Evolutionary conservation across 257 asterid species (phyloP).

Genomic region (Petunia secreta): DNA sequence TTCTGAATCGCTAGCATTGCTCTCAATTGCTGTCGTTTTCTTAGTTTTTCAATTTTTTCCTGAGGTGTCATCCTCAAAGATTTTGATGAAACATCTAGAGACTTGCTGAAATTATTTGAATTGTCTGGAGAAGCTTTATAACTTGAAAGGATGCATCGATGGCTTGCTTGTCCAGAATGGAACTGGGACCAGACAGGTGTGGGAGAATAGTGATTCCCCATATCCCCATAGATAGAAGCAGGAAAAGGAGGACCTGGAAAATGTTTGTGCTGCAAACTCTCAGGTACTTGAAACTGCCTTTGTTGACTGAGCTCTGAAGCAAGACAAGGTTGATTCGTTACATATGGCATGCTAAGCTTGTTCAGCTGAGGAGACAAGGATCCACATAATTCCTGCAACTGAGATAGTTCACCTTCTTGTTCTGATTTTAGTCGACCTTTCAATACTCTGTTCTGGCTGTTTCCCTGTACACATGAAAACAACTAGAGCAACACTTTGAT

Average conservation of each 20-base stretch:
- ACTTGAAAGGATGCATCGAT: slow-evolving; percentile 38
- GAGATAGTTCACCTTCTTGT: slow-evolving; percentile 46
- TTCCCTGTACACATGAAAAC: slow-evolving; percentile 56
- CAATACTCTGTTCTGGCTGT: slow-evolving; percentile 46
- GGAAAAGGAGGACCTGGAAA: slow-evolving; percentile 43
- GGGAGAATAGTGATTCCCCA: slow-evolving; percentile 48
- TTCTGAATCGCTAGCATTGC: slow-evolving; percentile 88
- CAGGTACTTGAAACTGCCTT: slow-evolving; percentile 46
- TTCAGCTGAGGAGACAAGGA: slow-evolving; percentile 51
- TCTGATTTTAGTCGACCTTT: slow-evolving; percentile 49
- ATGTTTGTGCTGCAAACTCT: slow-evolving; percentile 48
- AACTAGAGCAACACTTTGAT: slow-evolving; percentile 58
- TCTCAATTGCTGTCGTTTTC: slow-evolving; percentile 88
- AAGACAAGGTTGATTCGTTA: slow-evolving; percentile 48
- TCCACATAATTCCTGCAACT: slow-evolving; percentile 43
- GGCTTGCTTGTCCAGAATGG: slow-evolving; percentile 38
- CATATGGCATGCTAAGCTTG: slow-evolving; percentile 51
- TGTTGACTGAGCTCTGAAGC: slow-evolving; percentile 46
- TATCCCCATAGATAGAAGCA: slow-evolving; percentile 55
- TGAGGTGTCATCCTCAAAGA: slow-evolving; percentile 79
- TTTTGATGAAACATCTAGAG: slow-evolving; percentile 35
- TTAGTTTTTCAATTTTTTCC: slow-evolving; percentile 86
- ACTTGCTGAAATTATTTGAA: slow-evolving; percentile 42
- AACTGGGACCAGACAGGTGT: slow-evolving; percentile 38
- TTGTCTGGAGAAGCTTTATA: slow-evolving; percentile 46